Percentiles rank a stretch among this genome's conserved stretches.
Conservation (phyloP, 202 grass and related monocot genomes). For the Eragrostis tef region DNA sequence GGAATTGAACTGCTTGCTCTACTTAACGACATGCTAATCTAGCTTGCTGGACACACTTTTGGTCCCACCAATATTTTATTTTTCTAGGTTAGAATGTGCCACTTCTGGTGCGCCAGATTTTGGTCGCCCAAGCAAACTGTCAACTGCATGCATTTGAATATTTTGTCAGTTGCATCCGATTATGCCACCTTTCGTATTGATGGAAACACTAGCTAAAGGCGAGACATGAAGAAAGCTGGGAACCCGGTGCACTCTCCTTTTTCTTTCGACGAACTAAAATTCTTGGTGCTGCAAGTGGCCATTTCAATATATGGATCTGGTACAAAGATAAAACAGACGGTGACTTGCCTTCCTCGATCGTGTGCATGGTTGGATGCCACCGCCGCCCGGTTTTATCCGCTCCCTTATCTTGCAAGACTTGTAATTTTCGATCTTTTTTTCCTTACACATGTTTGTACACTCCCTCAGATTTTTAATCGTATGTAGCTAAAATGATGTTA, state of each 20-base stretch:
- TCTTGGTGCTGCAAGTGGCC: too few species aligned
- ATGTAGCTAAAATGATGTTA: too few species aligned
- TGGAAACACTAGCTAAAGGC: constrained; percentile 46
- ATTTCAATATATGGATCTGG: too few species aligned
- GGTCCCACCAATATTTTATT: constrained; percentile 8
- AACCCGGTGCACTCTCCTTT: constrained; percentile 48
- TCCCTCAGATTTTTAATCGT: too few species aligned
- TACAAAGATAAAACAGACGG: too few species aligned
- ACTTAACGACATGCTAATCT: background rate
- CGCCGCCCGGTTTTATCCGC: background rate
- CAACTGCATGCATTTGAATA: constrained; percentile 42
- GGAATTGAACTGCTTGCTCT: background rate
- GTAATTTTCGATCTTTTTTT: too few species aligned
- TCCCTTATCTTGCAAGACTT: too few species aligned
- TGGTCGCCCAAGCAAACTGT: constrained; percentile 34
- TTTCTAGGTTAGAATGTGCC: background rate
- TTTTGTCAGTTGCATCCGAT: constrained; percentile 48
- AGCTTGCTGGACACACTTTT: background rate
- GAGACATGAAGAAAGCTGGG: constrained; percentile 46
- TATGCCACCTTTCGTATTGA: constrained; percentile 42
- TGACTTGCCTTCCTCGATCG: too few species aligned
- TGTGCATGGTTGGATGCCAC: too few species aligned
- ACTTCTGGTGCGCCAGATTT: constrained; percentile 18
- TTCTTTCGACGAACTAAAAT: too few species aligned
- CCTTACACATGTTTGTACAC: too few species aligned